Percentiles rank a stretch among this genome's conserved stretches.
Evolutionary conservation across 164 flowering plant species (phyloP).

Genomic region (Magnolia sinica): DNA sequence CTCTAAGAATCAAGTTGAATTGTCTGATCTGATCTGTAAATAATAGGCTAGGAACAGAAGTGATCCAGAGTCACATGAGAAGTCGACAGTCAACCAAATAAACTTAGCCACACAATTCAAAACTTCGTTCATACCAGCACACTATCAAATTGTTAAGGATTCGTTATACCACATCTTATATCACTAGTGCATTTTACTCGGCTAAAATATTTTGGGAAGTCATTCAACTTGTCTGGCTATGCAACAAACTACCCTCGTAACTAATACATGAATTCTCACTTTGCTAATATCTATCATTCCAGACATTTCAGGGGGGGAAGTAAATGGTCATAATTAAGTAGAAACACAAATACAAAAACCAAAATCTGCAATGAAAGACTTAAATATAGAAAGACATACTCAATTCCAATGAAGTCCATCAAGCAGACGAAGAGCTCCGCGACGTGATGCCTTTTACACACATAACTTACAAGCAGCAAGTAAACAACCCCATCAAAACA

Average conservation of each 20-base stretch:
- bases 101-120: no score
- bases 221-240: background rate
- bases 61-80: no score
- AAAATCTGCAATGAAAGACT: conserved; percentile 10
- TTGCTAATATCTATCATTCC: no score
- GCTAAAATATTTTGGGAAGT: background rate
- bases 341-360: conserved; percentile 6
- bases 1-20: no score
- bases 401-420: background rate
- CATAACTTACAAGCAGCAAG: no score
- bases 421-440: background rate
- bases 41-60: no score
- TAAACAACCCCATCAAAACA: no score
- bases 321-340: background rate
- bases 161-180: background rate
- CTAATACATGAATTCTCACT: background rate
- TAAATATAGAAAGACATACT: conserved; percentile 5
- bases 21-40: no score
- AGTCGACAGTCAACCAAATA: no score
- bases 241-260: background rate
- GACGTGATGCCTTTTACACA: background rate
- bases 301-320: background rate
- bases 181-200: background rate
- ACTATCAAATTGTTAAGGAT: background rate
- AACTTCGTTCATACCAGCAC: background rate